A percentile compares a stretch with the other conserved stretches of the same genome.
Evolutionary conservation across 2,329 filamentous ascomycete genomes (phyloP).

Genomic region (Xylariales sp.): DNA sequence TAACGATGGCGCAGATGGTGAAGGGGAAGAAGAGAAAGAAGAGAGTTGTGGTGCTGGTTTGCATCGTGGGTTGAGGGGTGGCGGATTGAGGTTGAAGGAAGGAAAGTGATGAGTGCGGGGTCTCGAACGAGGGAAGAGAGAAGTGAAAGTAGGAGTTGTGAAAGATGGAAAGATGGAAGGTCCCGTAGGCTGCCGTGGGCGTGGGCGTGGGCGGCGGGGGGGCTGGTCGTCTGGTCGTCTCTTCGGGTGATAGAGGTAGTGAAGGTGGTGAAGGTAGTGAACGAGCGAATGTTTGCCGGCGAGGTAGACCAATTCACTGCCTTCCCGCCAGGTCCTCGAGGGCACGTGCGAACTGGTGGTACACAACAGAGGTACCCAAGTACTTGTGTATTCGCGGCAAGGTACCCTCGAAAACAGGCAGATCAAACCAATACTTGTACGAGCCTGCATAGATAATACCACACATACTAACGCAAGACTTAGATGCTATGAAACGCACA

Average conservation of each 20-base stretch:
- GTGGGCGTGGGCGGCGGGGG: not conserved
- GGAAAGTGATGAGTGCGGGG: not conserved
- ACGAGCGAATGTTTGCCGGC: not conserved
- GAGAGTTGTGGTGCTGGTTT: not conserved
- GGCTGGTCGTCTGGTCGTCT: too few species aligned
- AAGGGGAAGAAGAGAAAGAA: not conserved
- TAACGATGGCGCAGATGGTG: not conserved
- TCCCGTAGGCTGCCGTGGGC: not conserved
- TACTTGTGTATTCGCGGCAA: not conserved
- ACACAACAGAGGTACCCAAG: conserved; percentile 10
- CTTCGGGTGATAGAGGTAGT: not conserved
- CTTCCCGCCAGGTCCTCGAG: not conserved
- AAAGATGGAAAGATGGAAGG: not conserved
- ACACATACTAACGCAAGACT: too few species aligned
- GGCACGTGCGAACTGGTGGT: not conserved
- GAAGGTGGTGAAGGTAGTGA: not conserved
- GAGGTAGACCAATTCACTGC: not conserved
- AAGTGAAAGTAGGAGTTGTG: not conserved
- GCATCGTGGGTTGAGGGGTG: not conserved
- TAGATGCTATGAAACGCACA: too few species aligned
- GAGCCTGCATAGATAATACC: too few species aligned
- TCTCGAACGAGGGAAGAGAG: not conserved
- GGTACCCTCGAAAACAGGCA: too few species aligned
- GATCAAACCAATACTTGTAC: too few species aligned
- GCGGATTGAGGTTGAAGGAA: not conserved